Percentiles rank a stretch among this genome's conserved stretches.
Evolutionary conservation across 2,329 filamentous ascomycete species (phyloP).

Genomic region (Mycosphaerelloides madeirae): DNA sequence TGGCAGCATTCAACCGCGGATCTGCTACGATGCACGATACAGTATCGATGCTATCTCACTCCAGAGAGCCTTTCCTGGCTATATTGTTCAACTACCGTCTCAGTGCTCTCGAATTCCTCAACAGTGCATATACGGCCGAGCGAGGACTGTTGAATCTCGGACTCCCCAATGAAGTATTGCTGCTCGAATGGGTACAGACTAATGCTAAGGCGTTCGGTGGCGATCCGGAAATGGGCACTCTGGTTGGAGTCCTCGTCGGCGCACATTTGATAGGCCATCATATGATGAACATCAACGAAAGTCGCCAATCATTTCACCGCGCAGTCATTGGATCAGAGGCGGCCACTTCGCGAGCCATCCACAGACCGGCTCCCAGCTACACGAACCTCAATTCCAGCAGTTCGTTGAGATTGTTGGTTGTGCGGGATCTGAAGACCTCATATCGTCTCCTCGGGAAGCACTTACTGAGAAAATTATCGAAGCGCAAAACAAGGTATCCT

Average conservation of each 20-base stretch:
- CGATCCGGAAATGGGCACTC: conserved; percentile 24
- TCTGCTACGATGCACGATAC: conserved; percentile 56
- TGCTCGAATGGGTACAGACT: conserved; percentile 39
- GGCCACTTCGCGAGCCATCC: conserved; percentile 45
- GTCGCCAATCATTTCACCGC: conserved; percentile 40
- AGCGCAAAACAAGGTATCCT: conserved; percentile 42
- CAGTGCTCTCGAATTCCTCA: conserved; percentile 64
- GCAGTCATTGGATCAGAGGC: conserved; percentile 46
- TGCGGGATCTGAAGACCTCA: conserved; percentile 26
- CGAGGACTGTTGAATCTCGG: conserved; percentile 48
- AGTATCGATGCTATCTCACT: conserved; percentile 46
- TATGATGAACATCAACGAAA: conserved; percentile 48
- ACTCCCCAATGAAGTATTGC: conserved; percentile 38
- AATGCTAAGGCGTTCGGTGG: conserved; percentile 40
- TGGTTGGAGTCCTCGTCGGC: conserved; percentile 49
- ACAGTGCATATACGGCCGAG: conserved; percentile 49
- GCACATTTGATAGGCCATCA: conserved; percentile 67
- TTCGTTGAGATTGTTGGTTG: conserved; percentile 38
- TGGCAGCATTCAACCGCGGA: conserved; percentile 48
- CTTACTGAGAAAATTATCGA: conserved; percentile 34
- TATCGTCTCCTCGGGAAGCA: conserved; percentile 41
- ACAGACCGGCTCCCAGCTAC: conserved; percentile 37
- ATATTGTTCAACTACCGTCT: conserved; percentile 60
- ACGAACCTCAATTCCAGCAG: conserved; percentile 43
- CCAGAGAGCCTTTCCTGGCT: conserved; percentile 46